Conservation (phyloP, 2,329 filamentous ascomycete genomes). For the Celoporthe dispersa region DNA sequence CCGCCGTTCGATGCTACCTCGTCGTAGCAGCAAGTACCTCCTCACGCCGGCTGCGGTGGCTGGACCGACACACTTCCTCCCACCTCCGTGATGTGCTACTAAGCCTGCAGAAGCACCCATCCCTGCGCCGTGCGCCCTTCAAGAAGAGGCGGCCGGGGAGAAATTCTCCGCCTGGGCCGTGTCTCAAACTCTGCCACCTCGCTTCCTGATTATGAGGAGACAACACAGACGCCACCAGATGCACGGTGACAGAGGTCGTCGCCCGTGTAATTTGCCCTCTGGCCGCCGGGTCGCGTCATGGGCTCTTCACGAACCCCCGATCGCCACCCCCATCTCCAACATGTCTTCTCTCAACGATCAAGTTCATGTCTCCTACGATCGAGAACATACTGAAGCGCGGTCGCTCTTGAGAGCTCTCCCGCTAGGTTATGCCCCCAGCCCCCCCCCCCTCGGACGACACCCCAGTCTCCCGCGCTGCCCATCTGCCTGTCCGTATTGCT, state of each 20-base stretch:
- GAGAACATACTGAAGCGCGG: background rate
- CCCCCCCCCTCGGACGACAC: background rate
- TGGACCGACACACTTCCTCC: background rate
- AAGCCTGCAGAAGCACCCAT: background rate
- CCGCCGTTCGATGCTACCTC: background rate
- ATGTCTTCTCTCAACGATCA: background rate
- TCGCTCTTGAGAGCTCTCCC: background rate
- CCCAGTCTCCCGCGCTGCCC: background rate
- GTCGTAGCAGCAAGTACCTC: background rate
- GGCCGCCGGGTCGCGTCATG: background rate
- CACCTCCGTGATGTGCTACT: background rate
- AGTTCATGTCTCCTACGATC: background rate
- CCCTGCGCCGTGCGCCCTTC: slow-evolving; percentile 1
- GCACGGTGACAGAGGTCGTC: background rate
- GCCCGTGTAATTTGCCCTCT: background rate
- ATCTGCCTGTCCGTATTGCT: background rate
- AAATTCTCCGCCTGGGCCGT: slow-evolving; percentile 14
- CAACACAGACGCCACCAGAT: slow-evolving; percentile 2
- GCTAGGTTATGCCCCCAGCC: background rate
- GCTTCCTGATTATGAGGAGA: background rate
- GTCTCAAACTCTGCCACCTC: slow-evolving; percentile 12
- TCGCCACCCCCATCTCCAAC: background rate
- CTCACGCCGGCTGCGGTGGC: background rate
- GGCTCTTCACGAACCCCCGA: background rate
- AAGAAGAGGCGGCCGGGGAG: slow-evolving; percentile 11